phyloP scores from a whole-genome alignment of 75 land plant species.

The Cunninghamia lanceolata region DNA sequence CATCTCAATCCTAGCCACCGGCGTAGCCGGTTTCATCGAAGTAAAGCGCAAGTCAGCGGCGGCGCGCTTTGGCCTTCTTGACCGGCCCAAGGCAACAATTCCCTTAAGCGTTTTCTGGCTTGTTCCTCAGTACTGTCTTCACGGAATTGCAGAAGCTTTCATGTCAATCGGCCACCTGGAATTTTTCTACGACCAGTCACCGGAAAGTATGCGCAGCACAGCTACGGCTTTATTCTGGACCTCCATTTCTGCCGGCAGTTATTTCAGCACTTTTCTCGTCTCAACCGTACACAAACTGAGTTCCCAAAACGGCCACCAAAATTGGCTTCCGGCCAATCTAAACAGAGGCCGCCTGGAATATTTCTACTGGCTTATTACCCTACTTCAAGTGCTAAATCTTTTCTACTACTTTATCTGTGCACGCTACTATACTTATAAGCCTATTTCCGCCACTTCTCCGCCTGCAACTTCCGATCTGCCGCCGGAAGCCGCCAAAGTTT shows the following conservation, averaged over 20 bases:
- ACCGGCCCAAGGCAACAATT: constrained; percentile 16
- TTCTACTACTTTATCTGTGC: constrained; percentile 62
- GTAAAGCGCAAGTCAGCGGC: constrained; percentile 45
- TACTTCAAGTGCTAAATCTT: constrained; percentile 54
- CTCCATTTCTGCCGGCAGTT: constrained; percentile 55
- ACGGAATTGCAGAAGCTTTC: constrained; percentile 88
- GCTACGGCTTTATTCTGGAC: constrained; percentile 72
- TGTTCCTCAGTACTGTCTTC: constrained; percentile 61
- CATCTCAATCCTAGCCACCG: constrained; percentile 43
- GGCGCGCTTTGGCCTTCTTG: constrained; percentile 26
- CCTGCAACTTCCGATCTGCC: background rate
- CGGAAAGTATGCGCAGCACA: constrained; percentile 88
- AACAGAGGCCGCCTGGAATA: constrained; percentile 75
- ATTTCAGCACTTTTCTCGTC: constrained; percentile 52
- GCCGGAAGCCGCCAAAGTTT: background rate
- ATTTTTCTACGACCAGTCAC: constrained; percentile 87
- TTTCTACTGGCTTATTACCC: constrained; percentile 80
- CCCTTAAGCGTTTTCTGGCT: constrained; percentile 69
- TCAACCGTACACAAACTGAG: constrained; percentile 40
- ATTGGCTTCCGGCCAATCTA: constrained; percentile 54
- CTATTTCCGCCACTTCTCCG: constrained; percentile 12
- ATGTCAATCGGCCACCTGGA: constrained; percentile 82
- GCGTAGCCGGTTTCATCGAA: constrained; percentile 57
- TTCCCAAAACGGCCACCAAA: constrained; percentile 20
- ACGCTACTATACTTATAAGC: constrained; percentile 62